Conservation (phyloP, 306 rosid genomes). For the Dryas alaskensis region DNA sequence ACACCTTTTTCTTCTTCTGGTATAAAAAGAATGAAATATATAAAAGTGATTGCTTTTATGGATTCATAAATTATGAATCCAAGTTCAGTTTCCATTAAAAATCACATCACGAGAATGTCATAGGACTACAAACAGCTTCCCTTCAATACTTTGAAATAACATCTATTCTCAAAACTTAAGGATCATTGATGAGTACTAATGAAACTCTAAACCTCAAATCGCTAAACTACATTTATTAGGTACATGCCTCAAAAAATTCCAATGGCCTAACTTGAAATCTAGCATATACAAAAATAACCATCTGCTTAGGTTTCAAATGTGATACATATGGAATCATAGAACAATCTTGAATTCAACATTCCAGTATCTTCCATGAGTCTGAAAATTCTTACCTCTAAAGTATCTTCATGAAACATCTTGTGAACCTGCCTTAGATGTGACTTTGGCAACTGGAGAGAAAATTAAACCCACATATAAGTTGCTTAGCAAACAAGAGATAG, state of each 20-base stretch:
- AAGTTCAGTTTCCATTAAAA: not conserved
- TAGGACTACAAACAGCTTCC: not conserved
- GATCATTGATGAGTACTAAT: not conserved
- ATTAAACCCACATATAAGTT: constrained; percentile 35
- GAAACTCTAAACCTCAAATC: not conserved
- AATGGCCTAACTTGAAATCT: not conserved
- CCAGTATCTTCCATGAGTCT: constrained; percentile 10
- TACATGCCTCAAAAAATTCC: not conserved
- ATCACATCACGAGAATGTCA: not conserved
- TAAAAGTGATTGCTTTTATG: not conserved
- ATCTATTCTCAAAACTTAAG: not conserved
- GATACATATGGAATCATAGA: not conserved
- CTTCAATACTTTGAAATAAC: not conserved
- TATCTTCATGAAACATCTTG: constrained; percentile 82
- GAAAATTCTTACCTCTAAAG: constrained; percentile 62
- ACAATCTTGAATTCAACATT: not conserved
- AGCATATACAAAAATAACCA: not conserved
- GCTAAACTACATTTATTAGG: not conserved
- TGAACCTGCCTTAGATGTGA: constrained; percentile 79
- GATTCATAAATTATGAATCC: not conserved
- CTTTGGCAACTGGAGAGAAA: constrained; percentile 69
- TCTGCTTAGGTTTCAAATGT: not conserved
- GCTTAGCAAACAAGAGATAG: constrained; percentile 4
- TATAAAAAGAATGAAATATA: not conserved
- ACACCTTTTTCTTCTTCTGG: not conserved